Conservation (phyloP, 2,329 filamentous ascomycete genomes). For the Cercospora beticola region DNA sequence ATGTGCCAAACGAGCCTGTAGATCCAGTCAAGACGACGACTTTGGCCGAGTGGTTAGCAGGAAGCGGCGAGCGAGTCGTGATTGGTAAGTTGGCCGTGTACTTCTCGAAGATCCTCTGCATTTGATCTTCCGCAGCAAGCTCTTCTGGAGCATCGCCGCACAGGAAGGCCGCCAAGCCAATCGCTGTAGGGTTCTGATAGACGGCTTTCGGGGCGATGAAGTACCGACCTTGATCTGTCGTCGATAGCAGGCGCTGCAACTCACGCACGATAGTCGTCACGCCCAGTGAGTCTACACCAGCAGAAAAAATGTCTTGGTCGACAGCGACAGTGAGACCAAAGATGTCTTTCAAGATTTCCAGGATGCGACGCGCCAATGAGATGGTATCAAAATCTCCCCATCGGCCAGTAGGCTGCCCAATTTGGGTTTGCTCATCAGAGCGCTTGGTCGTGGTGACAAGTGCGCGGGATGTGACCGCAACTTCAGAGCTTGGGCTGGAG, state of each 20-base stretch:
- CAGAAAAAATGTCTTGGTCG: constrained; percentile 18
- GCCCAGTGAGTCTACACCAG: constrained; percentile 35
- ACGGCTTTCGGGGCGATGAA: constrained; percentile 41
- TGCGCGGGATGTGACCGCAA: background rate
- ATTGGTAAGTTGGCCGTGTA: constrained; percentile 30
- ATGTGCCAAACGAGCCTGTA: constrained; percentile 40
- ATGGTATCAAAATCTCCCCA: constrained; percentile 2
- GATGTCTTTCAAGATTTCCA: constrained; percentile 9
- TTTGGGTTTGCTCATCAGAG: background rate
- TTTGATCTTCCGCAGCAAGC: constrained; percentile 5
- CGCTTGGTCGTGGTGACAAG: background rate
- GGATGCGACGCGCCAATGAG: constrained; percentile 13
- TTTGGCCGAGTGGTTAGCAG: constrained; percentile 5
- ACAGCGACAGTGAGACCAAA: constrained; percentile 8
- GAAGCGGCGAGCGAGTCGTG: constrained; percentile 16
- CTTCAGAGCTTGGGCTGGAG: constrained; percentile 6
- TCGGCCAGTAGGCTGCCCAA: background rate
- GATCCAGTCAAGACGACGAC: constrained; percentile 39
- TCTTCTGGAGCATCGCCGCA: constrained; percentile 9
- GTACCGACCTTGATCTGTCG: constrained; percentile 36
- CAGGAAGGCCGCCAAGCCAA: constrained; percentile 41
- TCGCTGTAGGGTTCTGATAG: constrained; percentile 45
- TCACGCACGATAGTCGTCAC: constrained; percentile 38
- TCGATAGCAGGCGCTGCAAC: constrained; percentile 12
- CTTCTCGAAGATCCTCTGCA: constrained; percentile 32